Conservation (phyloP, 306 rosid genomes). For the Trifolium subterraneum region DNA sequence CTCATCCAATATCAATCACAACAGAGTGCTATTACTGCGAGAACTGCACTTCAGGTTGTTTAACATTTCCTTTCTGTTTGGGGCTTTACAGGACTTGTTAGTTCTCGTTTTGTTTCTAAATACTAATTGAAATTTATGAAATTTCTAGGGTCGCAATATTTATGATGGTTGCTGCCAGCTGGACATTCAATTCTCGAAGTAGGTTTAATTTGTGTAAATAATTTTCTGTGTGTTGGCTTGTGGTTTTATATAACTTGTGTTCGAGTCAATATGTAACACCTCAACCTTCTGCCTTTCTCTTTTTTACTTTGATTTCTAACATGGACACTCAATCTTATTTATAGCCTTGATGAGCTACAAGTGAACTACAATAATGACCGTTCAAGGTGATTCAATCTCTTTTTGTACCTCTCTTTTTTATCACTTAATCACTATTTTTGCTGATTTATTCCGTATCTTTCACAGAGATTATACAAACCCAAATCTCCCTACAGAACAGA, state of each 20-base stretch:
- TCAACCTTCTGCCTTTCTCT: not conserved
- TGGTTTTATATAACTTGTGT: conserved; percentile 7
- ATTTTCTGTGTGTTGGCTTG: conserved; percentile 21
- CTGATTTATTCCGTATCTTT: conserved; percentile 36
- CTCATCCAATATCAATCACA: conserved; percentile 88
- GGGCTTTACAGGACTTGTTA: conserved; percentile 28
- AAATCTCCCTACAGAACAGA: conserved; percentile 89
- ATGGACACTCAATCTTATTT: conserved; percentile 42
- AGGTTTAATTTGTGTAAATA: conserved; percentile 48
- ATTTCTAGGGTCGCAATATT: conserved; percentile 89
- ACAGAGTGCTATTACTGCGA: conserved; percentile 84
- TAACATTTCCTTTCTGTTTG: conserved; percentile 22
- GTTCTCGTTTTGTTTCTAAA: conserved; percentile 37
- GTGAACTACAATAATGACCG: conserved; percentile 98
- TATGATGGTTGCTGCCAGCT: conserved; percentile 98
- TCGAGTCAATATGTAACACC: conserved; percentile 8
- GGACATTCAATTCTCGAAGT: conserved; percentile 99
- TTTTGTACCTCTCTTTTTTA: conserved; percentile 2
- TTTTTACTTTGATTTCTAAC: conserved; percentile 6
- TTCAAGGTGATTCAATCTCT: conserved; percentile 72
- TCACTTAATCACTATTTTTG: not conserved
- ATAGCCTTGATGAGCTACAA: conserved; percentile 98
- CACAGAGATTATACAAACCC: conserved; percentile 94
- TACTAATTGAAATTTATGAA: conserved; percentile 35
- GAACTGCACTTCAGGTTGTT: conserved; percentile 91